phyloP scores from a whole-genome alignment of 345 rosid genomes.

The Brassica carinata region DNA sequence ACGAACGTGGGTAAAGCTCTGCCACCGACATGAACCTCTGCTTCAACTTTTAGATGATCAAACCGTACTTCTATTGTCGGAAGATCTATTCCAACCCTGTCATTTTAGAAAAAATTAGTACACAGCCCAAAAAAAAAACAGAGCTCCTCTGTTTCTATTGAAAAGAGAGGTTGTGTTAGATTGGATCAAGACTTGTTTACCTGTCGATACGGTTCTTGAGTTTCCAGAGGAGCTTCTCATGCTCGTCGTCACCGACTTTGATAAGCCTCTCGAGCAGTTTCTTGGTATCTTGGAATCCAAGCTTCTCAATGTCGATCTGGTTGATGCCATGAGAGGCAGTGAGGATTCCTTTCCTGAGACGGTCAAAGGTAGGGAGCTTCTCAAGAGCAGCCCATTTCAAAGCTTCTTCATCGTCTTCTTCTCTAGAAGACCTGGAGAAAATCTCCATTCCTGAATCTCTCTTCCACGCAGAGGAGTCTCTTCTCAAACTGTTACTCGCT shows the following conservation, averaged over 20 bases:
- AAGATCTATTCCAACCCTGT: conserved; percentile 82
- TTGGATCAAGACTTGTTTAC: conserved; percentile 31
- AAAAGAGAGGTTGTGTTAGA: background rate
- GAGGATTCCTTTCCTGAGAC: conserved; percentile 71
- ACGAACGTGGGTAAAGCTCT: conserved; percentile 67
- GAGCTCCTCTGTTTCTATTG: conserved; percentile 18
- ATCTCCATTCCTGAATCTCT: conserved; percentile 45
- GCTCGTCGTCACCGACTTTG: conserved; percentile 76
- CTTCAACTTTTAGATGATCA: conserved; percentile 63
- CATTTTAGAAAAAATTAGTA: background rate
- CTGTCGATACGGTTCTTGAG: conserved; percentile 75
- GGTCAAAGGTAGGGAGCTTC: conserved; percentile 76
- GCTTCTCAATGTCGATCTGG: conserved; percentile 66
- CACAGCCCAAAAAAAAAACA: background rate
- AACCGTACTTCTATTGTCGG: conserved; percentile 91
- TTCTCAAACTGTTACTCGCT: conserved; percentile 47
- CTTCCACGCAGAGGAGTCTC: conserved; percentile 42
- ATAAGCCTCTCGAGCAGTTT: conserved; percentile 72
- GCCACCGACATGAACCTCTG: conserved; percentile 64
- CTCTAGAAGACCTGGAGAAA: conserved; percentile 61
- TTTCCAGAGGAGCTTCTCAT: conserved; percentile 79
- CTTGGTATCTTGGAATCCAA: conserved; percentile 71
- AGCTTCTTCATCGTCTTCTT: conserved; percentile 82
- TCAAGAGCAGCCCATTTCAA: conserved; percentile 90
- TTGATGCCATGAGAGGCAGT: conserved; percentile 48